Conservation (phyloP, 257 asterid genomes). For the Perilla frutescens region DNA sequence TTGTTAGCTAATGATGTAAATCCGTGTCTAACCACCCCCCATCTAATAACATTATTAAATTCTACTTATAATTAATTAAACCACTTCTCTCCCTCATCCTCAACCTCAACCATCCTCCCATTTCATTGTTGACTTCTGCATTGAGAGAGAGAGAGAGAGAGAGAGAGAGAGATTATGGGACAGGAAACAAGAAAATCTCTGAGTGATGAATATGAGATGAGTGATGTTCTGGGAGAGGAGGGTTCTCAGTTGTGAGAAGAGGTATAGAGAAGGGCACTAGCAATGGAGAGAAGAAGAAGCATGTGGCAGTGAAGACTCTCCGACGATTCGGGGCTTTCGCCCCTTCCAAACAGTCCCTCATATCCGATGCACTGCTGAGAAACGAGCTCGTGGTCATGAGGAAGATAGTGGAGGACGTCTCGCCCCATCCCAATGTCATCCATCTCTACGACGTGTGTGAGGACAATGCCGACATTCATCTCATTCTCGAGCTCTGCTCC, state of each 20-base stretch:
- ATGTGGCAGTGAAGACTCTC: slow-evolving; percentile 78
- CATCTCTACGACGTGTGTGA: slow-evolving; percentile 78
- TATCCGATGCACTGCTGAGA: slow-evolving; percentile 69
- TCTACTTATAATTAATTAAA: slow-evolving; percentile 7
- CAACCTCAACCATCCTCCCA: slow-evolving; percentile 20
- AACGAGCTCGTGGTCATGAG: slow-evolving; percentile 88
- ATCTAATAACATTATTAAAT: slow-evolving; percentile 31
- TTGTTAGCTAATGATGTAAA: too few species aligned
- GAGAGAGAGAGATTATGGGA: too few species aligned
- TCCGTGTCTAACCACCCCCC: slow-evolving; percentile 42
- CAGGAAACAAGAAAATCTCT: slow-evolving; percentile 52
- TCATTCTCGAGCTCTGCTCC: slow-evolving; percentile 73
- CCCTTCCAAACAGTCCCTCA: slow-evolving; percentile 55
- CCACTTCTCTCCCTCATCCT: slow-evolving; percentile 26
- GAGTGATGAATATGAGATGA: slow-evolving; percentile 68
- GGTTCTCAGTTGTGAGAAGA: slow-evolving; percentile 78
- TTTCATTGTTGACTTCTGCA: slow-evolving; percentile 42
- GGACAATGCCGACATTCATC: slow-evolving; percentile 66
- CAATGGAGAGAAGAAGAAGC: slow-evolving; percentile 34
- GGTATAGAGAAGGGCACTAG: slow-evolving; percentile 55
- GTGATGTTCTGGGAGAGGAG: slow-evolving; percentile 74
- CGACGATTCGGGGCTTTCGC: slow-evolving; percentile 51
- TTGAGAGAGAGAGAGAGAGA: too few species aligned
- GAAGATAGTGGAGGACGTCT: slow-evolving; percentile 78
- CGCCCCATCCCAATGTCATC: slow-evolving; percentile 82